Conservation (phyloP, 768 basidiomycete genomes). For the Tephrocybe sp. region DNA sequence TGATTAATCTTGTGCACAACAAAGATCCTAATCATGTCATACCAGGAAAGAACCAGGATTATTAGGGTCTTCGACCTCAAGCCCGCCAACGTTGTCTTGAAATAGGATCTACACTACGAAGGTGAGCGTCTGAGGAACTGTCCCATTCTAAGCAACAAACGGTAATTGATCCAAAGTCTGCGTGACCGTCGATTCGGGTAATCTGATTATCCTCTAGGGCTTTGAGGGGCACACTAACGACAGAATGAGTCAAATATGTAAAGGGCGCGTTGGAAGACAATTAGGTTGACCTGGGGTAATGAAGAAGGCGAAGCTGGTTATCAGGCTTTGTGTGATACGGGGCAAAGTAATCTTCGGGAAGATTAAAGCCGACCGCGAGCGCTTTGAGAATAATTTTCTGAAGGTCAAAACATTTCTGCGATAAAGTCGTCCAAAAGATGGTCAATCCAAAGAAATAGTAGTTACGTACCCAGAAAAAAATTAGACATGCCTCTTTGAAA, state of each 20-base stretch:
- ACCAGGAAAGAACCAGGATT: conserved; percentile 40
- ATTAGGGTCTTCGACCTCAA: conserved; percentile 58
- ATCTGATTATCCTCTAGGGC: conserved; percentile 33
- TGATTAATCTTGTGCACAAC: too few species aligned
- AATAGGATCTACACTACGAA: conserved; percentile 35
- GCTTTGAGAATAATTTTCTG: conserved; percentile 44
- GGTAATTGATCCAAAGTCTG: conserved; percentile 58
- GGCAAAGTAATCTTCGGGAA: conserved; percentile 43
- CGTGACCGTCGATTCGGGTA: conserved; percentile 45
- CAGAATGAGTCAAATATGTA: not conserved
- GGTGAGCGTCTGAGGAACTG: not conserved
- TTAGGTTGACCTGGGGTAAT: conserved; percentile 41
- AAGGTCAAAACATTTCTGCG: conserved; percentile 38
- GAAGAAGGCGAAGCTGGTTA: conserved; percentile 56
- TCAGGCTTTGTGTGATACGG: conserved; percentile 39
- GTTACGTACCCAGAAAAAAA: conserved; percentile 46
- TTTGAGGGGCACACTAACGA: conserved; percentile 27
- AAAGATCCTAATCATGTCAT: conserved; percentile 3
- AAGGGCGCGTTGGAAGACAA: not conserved
- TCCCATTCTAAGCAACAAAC: conserved; percentile 15
- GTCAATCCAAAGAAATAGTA: conserved; percentile 5
- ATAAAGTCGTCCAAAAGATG: not conserved
- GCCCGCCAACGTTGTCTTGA: conserved; percentile 59
- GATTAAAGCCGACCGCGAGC: conserved; percentile 42
- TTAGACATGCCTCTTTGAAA: conserved; percentile 47